Evolutionary conservation across 306 rosid species (phyloP).

Genomic region (Acacia acuminata): DNA sequence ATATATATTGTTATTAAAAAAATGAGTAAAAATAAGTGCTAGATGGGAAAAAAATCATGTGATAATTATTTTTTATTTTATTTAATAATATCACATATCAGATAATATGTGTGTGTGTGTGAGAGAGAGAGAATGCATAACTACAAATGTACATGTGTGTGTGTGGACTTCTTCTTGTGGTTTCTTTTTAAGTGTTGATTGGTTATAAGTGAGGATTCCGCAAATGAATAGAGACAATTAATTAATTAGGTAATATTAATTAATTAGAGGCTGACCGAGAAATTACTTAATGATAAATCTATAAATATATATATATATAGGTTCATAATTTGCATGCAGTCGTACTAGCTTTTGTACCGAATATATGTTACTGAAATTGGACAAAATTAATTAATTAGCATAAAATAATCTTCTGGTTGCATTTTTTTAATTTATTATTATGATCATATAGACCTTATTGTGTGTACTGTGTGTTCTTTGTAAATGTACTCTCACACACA

Average conservation of each 20-base stretch:
- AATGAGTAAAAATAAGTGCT: too few species aligned
- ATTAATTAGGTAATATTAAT: background rate
- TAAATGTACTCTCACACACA: background rate
- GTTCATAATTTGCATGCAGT: background rate
- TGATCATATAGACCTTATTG: background rate
- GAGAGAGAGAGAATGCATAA: too few species aligned
- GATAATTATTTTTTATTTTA: too few species aligned
- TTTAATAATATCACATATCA: too few species aligned
- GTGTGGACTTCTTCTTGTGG: background rate
- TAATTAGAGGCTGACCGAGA: background rate
- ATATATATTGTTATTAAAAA: too few species aligned
- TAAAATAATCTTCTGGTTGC: background rate
- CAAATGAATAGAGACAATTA: background rate
- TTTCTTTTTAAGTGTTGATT: background rate
- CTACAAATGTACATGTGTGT: too few species aligned
- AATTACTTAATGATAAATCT: background rate
- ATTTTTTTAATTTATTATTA: slow-evolving; percentile 18
- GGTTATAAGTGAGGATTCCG: background rate
- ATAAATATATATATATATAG: too few species aligned
- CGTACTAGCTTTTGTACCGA: background rate
- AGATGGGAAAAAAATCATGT: too few species aligned
- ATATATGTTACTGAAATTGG: too few species aligned
- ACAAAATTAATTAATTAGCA: background rate
- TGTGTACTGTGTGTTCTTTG: background rate
- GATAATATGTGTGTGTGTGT: too few species aligned